Conservation (phyloP, 2,329 filamentous ascomycete species). For the Hypoxylon sp. region DNA sequence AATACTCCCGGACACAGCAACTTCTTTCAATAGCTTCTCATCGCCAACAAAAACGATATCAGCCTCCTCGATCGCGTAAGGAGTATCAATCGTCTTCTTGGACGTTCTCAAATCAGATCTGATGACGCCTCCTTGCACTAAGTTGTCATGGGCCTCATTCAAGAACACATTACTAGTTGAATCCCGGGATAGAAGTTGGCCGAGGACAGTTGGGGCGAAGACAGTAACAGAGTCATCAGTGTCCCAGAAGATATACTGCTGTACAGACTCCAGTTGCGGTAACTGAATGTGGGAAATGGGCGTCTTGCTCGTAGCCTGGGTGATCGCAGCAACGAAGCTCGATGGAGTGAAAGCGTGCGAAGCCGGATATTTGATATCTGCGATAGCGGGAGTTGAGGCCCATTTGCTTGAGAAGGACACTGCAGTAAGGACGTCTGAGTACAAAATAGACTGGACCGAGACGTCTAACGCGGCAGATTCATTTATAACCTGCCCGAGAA, state of each 20-base stretch:
- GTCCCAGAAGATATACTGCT: constrained; percentile 97
- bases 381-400: constrained; percentile 73
- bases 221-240: constrained; percentile 79
- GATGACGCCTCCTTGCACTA: constrained; percentile 80
- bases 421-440: constrained; percentile 90
- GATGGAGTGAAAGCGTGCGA: constrained; percentile 70
- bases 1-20: constrained; percentile 80
- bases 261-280: constrained; percentile 68
- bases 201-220: constrained; percentile 73
- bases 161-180: constrained; percentile 74
- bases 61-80: constrained; percentile 84
- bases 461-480: constrained; percentile 80
- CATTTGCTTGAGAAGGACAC: constrained; percentile 83
- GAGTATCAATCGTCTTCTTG: constrained; percentile 85
- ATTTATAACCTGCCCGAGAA: constrained; percentile 89
- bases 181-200: constrained; percentile 77
- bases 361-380: constrained; percentile 92
- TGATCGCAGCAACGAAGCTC: constrained; percentile 66
- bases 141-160: constrained; percentile 76
- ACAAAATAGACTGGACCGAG: constrained; percentile 86
- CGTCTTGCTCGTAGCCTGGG: constrained; percentile 65
- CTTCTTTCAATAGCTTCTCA: constrained; percentile 82
- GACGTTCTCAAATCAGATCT: constrained; percentile 90
- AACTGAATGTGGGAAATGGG: constrained; percentile 65
- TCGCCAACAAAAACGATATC: constrained; percentile 85